Evolutionary conservation across 2,329 filamentous ascomycete genomes (phyloP).

Genomic region (Fusarium napiforme): DNA sequence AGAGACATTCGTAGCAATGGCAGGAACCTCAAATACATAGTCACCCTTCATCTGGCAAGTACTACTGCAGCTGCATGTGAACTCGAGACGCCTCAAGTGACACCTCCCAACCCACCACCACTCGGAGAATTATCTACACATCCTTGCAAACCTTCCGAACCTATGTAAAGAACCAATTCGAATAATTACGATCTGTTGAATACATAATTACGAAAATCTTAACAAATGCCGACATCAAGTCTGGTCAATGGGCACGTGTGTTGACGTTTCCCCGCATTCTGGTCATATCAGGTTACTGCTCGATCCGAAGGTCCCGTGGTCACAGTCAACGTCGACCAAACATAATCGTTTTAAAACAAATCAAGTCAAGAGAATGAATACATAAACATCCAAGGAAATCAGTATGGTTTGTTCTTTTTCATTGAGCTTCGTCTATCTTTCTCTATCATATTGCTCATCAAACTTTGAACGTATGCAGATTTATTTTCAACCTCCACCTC

Average conservation of each 20-base stretch:
- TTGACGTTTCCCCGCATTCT: conserved; percentile 28
- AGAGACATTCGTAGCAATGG: background rate
- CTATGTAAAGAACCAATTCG: background rate
- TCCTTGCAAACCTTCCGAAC: background rate
- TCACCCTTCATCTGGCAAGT: no score
- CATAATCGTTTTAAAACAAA: conserved; percentile 7
- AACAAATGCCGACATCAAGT: background rate
- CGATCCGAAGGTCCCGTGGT: conserved; percentile 18
- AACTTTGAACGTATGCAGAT: conserved; percentile 19
- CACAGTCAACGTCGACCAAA: background rate
- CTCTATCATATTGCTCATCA: conserved; percentile 31
- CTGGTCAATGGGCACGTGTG: conserved; percentile 24
- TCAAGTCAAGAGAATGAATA: background rate
- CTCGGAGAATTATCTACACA: background rate
- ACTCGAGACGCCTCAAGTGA: background rate
- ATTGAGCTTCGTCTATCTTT: conserved; percentile 32
- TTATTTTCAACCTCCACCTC: conserved; percentile 25
- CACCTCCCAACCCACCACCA: background rate
- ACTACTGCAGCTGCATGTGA: background rate
- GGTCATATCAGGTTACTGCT: conserved; percentile 7
- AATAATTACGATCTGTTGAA: background rate
- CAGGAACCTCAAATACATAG: background rate
- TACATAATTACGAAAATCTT: conserved; percentile 10
- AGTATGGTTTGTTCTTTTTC: conserved; percentile 29
- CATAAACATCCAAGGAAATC: background rate